A percentile compares a stretch with the other conserved stretches of the same genome.
These are phyloP conservation scores for Taiozyma onychis DNA, from an alignment of 1,139 yeast genomes.

Conservation along the genomic window DNA sequence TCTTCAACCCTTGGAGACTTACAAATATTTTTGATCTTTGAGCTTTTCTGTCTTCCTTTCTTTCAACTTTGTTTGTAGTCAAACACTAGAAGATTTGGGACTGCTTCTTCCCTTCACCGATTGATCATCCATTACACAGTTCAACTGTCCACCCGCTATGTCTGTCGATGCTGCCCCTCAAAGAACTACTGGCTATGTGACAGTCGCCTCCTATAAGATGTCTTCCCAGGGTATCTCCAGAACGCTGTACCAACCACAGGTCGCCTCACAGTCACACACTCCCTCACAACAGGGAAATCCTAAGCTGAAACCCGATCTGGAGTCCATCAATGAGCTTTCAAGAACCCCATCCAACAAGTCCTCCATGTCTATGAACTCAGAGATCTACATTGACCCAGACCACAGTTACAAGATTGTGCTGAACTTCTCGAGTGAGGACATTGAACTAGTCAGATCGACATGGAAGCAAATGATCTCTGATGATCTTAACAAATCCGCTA, in stretches of 20 bases:
- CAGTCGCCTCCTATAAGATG: conserved; percentile 6
- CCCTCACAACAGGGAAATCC: background rate
- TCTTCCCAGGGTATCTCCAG: conserved; percentile 3
- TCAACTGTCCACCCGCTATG: background rate
- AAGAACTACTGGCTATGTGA: conserved; percentile 1
- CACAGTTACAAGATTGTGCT: conserved; percentile 20
- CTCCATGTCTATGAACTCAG: conserved; percentile 8
- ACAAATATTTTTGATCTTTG: background rate
- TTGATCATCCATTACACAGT: background rate
- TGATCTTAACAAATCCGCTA: conserved; percentile 14
- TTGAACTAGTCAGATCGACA: conserved; percentile 32
- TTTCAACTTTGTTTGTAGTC: background rate
- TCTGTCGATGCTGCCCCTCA: background rate
- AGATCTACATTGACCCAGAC: conserved; percentile 6
- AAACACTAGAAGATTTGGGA: background rate
- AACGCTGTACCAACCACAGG: conserved; percentile 4
- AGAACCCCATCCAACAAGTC: conserved; percentile 4
- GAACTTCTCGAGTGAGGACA: conserved; percentile 30
- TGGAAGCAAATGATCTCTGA: conserved; percentile 34
- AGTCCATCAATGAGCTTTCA: conserved; percentile 7
- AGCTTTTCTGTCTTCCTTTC: background rate
- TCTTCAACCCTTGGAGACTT: background rate
- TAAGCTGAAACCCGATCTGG: conserved; percentile 2
- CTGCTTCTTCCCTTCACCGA: background rate
- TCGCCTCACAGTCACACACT: background rate